Conservation (phyloP, 768 basidiomycete species). For the Podaxis rugospora region DNA sequence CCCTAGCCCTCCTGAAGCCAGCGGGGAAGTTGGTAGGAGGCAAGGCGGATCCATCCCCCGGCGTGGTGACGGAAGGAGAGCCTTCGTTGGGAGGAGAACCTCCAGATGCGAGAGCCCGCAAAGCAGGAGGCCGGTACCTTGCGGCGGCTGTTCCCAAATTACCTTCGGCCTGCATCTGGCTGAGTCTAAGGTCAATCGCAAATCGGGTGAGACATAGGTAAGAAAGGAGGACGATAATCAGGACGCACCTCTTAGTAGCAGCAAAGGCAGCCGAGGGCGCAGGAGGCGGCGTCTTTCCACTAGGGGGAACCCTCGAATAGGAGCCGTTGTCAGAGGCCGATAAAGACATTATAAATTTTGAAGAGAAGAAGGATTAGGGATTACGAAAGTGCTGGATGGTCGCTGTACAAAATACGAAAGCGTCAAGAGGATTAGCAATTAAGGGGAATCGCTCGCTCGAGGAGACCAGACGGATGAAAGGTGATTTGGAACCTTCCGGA, state of each 20-base stretch:
- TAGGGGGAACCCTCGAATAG: conserved; percentile 72
- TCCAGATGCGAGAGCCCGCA: conserved; percentile 65
- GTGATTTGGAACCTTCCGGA: neutral
- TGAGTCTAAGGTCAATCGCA: conserved; percentile 48
- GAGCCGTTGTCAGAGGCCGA: conserved; percentile 79
- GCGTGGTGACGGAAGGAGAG: conserved; percentile 51
- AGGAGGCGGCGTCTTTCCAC: conserved; percentile 87
- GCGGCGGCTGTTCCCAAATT: conserved; percentile 31
- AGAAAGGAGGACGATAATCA: conserved; percentile 16
- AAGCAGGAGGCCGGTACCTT: conserved; percentile 79
- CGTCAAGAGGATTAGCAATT: conserved; percentile 26
- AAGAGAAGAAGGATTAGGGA: conserved; percentile 74
- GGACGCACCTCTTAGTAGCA: conserved; percentile 66
- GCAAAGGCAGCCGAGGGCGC: conserved; percentile 81
- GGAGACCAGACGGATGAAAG: conserved; percentile 17
- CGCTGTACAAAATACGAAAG: conserved; percentile 21
- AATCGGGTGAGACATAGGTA: conserved; percentile 9
- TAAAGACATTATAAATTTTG: conserved; percentile 85
- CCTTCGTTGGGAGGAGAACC: conserved; percentile 72
- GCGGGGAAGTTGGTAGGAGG: conserved; percentile 77
- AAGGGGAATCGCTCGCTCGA: conserved; percentile 26
- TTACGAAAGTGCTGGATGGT: conserved; percentile 44
- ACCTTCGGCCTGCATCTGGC: conserved; percentile 81
- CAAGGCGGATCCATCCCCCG: conserved; percentile 52
- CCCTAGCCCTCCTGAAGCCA: conserved; percentile 92